Evolutionary conservation across 75 land plant genomes (phyloP), one percentile per base, ranked within the genome.

Genomic region (Selaginella tamariscina): DNA sequence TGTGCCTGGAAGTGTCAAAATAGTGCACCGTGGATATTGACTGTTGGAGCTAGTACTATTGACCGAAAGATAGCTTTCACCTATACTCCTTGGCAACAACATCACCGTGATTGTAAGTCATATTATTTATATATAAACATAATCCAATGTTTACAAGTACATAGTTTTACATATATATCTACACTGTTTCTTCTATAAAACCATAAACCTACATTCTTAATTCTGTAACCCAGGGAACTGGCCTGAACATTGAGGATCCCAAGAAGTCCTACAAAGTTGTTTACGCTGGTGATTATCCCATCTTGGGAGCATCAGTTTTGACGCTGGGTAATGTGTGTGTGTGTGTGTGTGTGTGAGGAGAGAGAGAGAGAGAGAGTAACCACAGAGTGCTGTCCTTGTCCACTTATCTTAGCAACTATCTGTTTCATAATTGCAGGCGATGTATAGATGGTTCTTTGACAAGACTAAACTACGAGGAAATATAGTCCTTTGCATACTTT

Each of bases 21-120:
- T 59, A 5, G n/a, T 59, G 62, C 62, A 2, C 62, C 62, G 9
- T 59, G 62, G 62, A 59, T 59, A 21, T 8, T 59, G 18, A 59
- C 62, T n/a, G 62, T 59, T 59, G 62, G 27, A 8, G 62, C 62
- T 8, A 27, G 62, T 8, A 8, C 62, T n/a, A 23, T 59, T 9
- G 62, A 59, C 26, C 5, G 62, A 59, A 27, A 59, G 21, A 23
- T 59, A 9, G 27, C 5, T 8, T 21, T 21, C 26, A n/a, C n/a
- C 24, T 59, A 23, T 59, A 2, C 23, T 59, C 21, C 62, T 59
- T 59, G 62, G 62, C 24, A 59, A 27, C 62, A 59, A 27, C 8
- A 23, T 59, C 26, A 59, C 62, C 26, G n/a, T 59, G 9, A 5
- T 9, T 5, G 62, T 39, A 39, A 39, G 49, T 5, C 15, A 39